Conservation (phyloP, 1,284 basidiomycete genomes). For the Thelephora terrestris region DNA sequence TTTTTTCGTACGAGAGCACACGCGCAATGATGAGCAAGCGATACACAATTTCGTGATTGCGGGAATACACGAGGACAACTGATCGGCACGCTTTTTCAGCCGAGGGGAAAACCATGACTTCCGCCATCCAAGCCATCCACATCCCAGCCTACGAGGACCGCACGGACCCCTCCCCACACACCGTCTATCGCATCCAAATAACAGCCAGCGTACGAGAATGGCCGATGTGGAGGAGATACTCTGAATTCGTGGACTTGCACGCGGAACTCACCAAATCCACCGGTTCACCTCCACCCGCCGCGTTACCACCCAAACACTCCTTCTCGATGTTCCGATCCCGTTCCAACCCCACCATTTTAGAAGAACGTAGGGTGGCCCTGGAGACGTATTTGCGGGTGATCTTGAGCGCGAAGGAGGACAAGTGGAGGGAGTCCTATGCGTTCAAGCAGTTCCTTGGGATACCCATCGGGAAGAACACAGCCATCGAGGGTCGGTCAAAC, state of each 20-base stretch:
- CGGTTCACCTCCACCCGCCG: slow-evolving; percentile 60
- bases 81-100: not conserved
- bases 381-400: slow-evolving; percentile 86
- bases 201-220: slow-evolving; percentile 80
- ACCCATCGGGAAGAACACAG: slow-evolving; percentile 41
- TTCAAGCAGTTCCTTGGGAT: slow-evolving; percentile 85
- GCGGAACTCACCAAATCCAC: slow-evolving; percentile 67
- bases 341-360: slow-evolving; percentile 40
- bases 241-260: slow-evolving; percentile 85
- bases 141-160: slow-evolving; percentile 62
- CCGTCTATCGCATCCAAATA: slow-evolving; percentile 73
- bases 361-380: slow-evolving; percentile 66
- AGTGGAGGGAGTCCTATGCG: slow-evolving; percentile 73
- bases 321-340: slow-evolving; percentile 50
- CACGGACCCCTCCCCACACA: slow-evolving; percentile 57
- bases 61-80: not conserved
- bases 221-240: slow-evolving; percentile 90
- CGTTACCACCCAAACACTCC: slow-evolving; percentile 76
- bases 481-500: slow-evolving; percentile 25
- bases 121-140: slow-evolving; percentile 65
- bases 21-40: slow-evolving; percentile 3
- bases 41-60: not conserved
- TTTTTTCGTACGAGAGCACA: not conserved
- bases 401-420: slow-evolving; percentile 66
- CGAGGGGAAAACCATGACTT: slow-evolving; percentile 34